phyloP scores from a whole-genome alignment of 1,284 basidiomycete genomes.

The Cutaneotrichosporon sp. region DNA sequence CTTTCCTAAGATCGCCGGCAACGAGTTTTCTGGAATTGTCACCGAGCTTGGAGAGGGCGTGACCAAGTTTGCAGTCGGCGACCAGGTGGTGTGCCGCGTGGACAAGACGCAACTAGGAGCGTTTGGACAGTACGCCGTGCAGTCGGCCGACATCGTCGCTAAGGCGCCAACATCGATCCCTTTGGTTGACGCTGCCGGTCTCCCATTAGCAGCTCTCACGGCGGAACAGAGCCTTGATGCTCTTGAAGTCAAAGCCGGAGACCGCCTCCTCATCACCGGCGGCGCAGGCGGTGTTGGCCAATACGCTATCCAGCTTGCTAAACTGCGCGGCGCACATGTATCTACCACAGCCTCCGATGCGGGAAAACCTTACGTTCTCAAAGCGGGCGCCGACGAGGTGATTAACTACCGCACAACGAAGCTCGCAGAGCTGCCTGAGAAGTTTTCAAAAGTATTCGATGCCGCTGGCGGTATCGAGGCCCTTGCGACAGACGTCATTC shows the following conservation, averaged over 20 bases:
- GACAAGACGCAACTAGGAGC: constrained; percentile 43
- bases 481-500: constrained; percentile 3
- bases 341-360: constrained; percentile 49
- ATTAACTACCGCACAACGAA: constrained; percentile 38
- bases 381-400: constrained; percentile 50
- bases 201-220: constrained; percentile 23
- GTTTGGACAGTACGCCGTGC: constrained; percentile 48
- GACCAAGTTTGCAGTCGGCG: constrained; percentile 41
- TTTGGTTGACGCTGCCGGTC: constrained; percentile 16
- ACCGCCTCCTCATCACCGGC: constrained; percentile 48
- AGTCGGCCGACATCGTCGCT: constrained; percentile 7
- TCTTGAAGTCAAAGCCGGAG: constrained; percentile 17
- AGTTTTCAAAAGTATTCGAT: constrained; percentile 22
- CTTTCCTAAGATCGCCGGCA: constrained; percentile 11
- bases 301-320: constrained; percentile 52
- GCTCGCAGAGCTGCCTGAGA: constrained; percentile 2
- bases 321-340: constrained; percentile 49
- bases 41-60: constrained; percentile 37
- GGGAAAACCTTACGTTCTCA: constrained; percentile 48
- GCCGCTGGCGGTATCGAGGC: constrained; percentile 10
- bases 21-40: constrained; percentile 51
- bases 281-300: constrained; percentile 51
- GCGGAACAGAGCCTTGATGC: constrained; percentile 18
- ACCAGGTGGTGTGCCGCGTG: constrained; percentile 51
- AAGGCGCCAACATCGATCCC: constrained; percentile 13